Evolutionary conservation across 345 rosid genomes (phyloP).

Genomic region (Clausena lansium): DNA sequence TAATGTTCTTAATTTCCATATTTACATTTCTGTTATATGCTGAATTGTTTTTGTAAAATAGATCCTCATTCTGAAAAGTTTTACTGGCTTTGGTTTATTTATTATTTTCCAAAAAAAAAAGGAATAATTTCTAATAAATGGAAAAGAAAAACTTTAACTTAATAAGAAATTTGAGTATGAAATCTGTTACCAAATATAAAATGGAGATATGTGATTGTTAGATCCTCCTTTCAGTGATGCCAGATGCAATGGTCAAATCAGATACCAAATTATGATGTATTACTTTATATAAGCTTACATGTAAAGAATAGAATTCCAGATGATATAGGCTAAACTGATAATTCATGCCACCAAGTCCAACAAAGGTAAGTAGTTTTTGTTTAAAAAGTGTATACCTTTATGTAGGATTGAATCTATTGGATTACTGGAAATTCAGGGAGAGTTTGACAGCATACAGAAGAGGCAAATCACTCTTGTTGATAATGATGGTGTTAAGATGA

Average conservation of each 20-base stretch:
- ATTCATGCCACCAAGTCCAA: neutral
- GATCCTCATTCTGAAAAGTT: neutral
- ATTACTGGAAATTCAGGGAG: constrained; percentile 60
- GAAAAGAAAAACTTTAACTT: neutral
- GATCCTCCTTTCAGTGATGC: neutral
- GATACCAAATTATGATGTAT: neutral
- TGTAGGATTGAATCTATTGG: constrained; percentile 85
- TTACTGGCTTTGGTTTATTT: neutral
- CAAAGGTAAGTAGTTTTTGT: neutral
- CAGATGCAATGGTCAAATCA: neutral
- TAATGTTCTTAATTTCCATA: constrained; percentile 6
- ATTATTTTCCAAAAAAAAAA: neutral
- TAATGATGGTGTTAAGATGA: constrained; percentile 56
- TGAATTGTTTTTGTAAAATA: neutral
- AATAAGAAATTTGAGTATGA: neutral
- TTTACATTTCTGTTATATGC: neutral
- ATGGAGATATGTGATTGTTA: neutral
- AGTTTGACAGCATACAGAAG: constrained; percentile 45
- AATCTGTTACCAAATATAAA: neutral
- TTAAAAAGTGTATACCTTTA: neutral
- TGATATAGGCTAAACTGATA: neutral
- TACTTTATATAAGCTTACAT: neutral
- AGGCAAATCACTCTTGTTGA: constrained; percentile 74
- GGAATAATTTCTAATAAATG: neutral
- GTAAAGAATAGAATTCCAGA: neutral